Conservation (phyloP, 306 rosid species). For the Cucurbita moschata region DNA sequence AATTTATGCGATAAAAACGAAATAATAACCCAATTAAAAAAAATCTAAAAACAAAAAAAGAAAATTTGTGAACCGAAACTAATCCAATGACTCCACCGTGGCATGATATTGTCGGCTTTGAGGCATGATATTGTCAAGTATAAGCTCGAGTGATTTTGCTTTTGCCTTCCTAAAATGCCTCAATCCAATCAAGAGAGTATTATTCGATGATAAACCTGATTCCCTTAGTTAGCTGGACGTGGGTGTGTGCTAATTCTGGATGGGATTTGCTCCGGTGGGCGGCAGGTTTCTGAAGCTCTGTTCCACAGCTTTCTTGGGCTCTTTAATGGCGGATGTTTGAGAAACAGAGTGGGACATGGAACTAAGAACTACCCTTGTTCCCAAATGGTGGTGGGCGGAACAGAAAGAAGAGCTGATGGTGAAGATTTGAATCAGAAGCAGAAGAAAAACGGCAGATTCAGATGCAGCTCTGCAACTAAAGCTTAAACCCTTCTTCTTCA, state of each 20-base stretch:
- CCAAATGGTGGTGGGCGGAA: slow-evolving; percentile 4
- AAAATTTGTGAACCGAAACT: neutral
- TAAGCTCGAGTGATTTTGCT: no score
- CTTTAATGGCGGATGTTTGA: slow-evolving; percentile 20
- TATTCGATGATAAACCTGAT: no score
- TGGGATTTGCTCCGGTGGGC: slow-evolving; percentile 42
- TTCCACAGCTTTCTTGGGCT: slow-evolving; percentile 36
- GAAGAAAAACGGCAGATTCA: slow-evolving; percentile 5
- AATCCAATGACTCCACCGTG: no score
- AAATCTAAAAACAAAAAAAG: neutral
- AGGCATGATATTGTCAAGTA: no score
- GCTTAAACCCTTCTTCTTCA: neutral
- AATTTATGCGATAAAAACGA: neutral
- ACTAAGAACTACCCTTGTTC: slow-evolving; percentile 16
- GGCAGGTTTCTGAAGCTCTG: slow-evolving; percentile 35
- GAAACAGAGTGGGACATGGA: slow-evolving; percentile 4
- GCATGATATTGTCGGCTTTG: no score
- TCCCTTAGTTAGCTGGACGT: no score
- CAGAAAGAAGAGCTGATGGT: slow-evolving; percentile 12
- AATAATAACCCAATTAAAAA: neutral
- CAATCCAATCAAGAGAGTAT: no score
- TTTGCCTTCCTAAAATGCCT: no score
- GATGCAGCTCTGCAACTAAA: neutral
- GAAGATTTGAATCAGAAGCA: slow-evolving; percentile 26
- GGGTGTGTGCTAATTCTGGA: slow-evolving; percentile 28